Evolutionary conservation across 1,284 basidiomycete genomes (phyloP), one percentile per base, ranked within the genome.

Genomic region (Kwoniella shivajii): DNA sequence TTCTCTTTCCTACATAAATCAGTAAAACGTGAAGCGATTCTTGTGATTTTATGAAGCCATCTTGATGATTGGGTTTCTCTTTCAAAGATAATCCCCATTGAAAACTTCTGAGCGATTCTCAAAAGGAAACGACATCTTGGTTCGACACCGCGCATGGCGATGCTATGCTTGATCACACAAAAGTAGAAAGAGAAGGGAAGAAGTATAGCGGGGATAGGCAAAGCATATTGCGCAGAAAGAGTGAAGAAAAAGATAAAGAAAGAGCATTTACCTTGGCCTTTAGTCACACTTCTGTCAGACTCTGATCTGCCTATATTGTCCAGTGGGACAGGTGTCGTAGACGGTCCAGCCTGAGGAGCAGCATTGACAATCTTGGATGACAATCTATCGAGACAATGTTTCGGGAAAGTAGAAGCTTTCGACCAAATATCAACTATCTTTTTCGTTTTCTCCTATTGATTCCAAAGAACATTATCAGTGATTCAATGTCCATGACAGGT

Each of bases 341-440:
- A 53, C n/a, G 63, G 56, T 26, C 56, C 53, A 30, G 61, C 59
- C 29, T 45, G 53, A 22, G 66, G 47, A 20, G 47, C 50, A 4
- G 59, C 49, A 31, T 30, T 49, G 14, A 42, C 41, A 4, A 71
- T 26, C 29, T 59, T 60, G 24, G 31, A 47, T 18, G 61, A 52
- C 4, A 75, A 63, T 42, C 63, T 50, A 11, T 60, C 60, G 26
- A 75, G 51, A 47, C 71, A 72, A 14, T 82, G 73, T 65, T 85
- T 73, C 57, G 90, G 86, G 79, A 96, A 96, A 45, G 92, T 93
- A 77, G 82, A 84, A 60, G 85, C 85, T 78, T 92, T 93, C 71
- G 83, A 84, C 92, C 92, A 96, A 69, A 96, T 95, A 78, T 95
- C 93, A 78, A 92, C 84, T 71, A 96, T 86, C 80, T 95, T 96